A percentile compares a stretch with the other conserved stretches of the same genome.
These are phyloP conservation scores for Phytophthora crassamura DNA, from an alignment of 352 stramenopile genomes.

Conservation along the genomic window DNA sequence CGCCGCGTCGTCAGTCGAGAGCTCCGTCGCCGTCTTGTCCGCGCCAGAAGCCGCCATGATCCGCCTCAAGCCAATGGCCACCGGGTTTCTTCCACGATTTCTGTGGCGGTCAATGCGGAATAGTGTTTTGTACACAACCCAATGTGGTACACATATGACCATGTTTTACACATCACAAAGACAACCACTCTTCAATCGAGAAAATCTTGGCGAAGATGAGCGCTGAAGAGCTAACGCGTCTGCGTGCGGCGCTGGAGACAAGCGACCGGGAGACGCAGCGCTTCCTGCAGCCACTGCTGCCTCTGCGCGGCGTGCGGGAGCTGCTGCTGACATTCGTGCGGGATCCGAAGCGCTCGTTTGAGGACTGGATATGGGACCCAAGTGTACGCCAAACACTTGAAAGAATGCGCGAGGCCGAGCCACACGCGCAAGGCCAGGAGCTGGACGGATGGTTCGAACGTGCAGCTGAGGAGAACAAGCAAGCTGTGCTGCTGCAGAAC, in stretches of 20 bases:
- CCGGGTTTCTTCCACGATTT: constrained; percentile 12
- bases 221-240: constrained; percentile 37
- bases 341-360: constrained; percentile 64
- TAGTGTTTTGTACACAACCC: not conserved
- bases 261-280: constrained; percentile 60
- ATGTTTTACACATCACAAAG: too few species aligned
- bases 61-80: constrained; percentile 13
- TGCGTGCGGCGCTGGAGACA: constrained; percentile 49
- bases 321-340: constrained; percentile 74
- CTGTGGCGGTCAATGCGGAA: not conserved
- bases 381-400: constrained; percentile 61
- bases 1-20: constrained; percentile 3
- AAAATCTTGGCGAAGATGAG: constrained; percentile 13
- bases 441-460: constrained; percentile 56
- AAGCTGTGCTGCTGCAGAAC: constrained; percentile 21
- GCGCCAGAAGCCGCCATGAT: constrained; percentile 29
- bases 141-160: too few species aligned
- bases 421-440: constrained; percentile 32
- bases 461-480: constrained; percentile 35
- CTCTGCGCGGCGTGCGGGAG: constrained; percentile 67
- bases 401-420: constrained; percentile 44
- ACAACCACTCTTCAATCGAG: too few species aligned
- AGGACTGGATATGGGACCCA: constrained; percentile 83
- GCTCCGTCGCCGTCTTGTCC: constrained; percentile 18
- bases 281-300: constrained; percentile 66